Evolutionary conservation across 78 protist species (phyloP).

Genomic region (Bodo saltans): DNA sequence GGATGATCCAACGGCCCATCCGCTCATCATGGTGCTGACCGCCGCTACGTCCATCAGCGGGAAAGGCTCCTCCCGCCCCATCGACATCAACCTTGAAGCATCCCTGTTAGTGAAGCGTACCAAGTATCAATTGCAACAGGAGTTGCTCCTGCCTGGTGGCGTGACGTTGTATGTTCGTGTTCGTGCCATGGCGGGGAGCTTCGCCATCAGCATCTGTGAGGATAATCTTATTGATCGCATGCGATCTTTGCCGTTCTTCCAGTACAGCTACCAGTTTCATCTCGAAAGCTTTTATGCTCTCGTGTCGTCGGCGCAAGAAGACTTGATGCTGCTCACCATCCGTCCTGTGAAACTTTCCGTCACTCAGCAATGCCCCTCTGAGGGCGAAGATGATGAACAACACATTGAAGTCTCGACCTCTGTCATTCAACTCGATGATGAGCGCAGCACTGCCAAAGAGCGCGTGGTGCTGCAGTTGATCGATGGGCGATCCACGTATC

Average conservation of each 20-base stretch:
- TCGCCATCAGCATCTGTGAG: neutral
- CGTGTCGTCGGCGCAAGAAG: neutral
- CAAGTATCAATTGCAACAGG: too few species aligned
- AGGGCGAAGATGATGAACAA: neutral
- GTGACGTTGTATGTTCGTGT: neutral
- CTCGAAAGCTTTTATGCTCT: neutral
- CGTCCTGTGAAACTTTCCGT: neutral
- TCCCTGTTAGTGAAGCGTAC: neutral
- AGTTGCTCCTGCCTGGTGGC: too few species aligned
- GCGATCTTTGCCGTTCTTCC: neutral
- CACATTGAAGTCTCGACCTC: neutral
- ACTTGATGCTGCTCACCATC: neutral
- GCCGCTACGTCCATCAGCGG: neutral
- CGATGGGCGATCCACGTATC: neutral
- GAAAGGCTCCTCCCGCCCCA: neutral
- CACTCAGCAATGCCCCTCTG: neutral
- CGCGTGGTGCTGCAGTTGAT: neutral
- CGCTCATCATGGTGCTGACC: neutral
- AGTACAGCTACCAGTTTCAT: neutral
- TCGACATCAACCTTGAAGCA: neutral
- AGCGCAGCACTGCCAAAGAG: neutral
- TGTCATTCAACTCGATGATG: neutral
- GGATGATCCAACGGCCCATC: neutral
- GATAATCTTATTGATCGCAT: neutral
- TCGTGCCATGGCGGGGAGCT: neutral